Base-by-base conservation (phyloP, 148 eudicot genomes). In the Fagopyrum tataricum region DNA sequence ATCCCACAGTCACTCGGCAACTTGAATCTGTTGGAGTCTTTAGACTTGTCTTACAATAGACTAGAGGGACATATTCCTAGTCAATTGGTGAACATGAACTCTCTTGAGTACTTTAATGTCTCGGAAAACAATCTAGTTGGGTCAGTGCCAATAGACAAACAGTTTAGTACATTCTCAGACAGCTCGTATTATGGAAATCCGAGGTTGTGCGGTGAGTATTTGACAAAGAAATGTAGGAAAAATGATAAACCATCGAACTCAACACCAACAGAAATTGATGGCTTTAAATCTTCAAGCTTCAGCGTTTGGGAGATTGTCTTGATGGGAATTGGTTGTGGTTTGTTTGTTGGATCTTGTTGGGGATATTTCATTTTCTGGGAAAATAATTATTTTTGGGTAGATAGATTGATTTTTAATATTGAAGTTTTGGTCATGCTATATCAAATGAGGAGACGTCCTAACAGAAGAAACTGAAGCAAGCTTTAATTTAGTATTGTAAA, bases 41-140 rank as follows among this genome's bases (percentile, higher is more conserved):
- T 80, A 44, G 83, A 83, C 70, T 67, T 83, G 44, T 79, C 82
- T 1, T 48, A n/a, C 37, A 83, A 79, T 46, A 44, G 62, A 41
- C 75, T 83, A 7, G 31, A 26, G 0, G 83, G 82, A 8, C 10
- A 40, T 0, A 77, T 83, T 67, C 81, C 85, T 64, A 11, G 18
- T 9, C 44, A 72, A 7, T 46, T 83, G 4, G 46, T 37, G n/a
- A 51, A 23, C 6, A 20, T 79, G 1, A 67, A 55, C 5, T 72
- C 15, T 52, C 76, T 82, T 4, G 75, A 69, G 46, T 0, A 67
- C 43, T 71, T 82, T 10, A 79, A 79, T 74, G 76, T 79, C 7
- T 79, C 83, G 1, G 17, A 75, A 6, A 83, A 83, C 40, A 24
- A 77, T 43, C 76, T 83, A 4, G 51, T 9, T 1, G 83, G 85